Conservation (phyloP, 768 basidiomycete species). For the Macrolepiota albuminosa region DNA sequence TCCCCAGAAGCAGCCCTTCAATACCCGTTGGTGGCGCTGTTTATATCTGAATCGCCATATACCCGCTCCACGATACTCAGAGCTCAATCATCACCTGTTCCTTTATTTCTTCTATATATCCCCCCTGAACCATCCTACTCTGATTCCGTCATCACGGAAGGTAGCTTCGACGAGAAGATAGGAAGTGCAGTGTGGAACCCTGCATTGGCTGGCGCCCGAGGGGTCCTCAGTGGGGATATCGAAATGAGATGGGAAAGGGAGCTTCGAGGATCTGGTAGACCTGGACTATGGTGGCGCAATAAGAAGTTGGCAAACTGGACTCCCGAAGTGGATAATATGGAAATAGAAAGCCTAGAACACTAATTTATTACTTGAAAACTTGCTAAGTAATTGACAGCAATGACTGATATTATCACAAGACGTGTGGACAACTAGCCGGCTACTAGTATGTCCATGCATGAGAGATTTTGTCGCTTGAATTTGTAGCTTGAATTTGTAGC, state of each 20-base stretch:
- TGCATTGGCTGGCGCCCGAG: slow-evolving; percentile 49
- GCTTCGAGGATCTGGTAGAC: slow-evolving; percentile 28
- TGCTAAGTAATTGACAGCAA: slow-evolving; percentile 1
- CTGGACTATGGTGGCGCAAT: slow-evolving; percentile 41
- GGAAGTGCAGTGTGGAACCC: slow-evolving; percentile 66
- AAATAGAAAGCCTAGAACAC: neutral
- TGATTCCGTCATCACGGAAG: slow-evolving; percentile 1
- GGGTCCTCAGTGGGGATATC: slow-evolving; percentile 54
- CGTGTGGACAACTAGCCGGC: neutral
- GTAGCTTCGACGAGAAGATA: slow-evolving; percentile 18
- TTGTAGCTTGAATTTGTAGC: neutral
- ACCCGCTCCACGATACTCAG: slow-evolving; percentile 64
- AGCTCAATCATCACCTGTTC: slow-evolving; percentile 70
- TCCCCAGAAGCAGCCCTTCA: slow-evolving; percentile 7
- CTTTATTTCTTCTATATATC: slow-evolving; percentile 75
- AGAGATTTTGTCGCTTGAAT: neutral
- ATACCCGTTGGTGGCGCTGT: slow-evolving; percentile 56
- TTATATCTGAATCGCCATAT: slow-evolving; percentile 80
- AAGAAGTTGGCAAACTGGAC: slow-evolving; percentile 32
- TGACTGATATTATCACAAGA: neutral
- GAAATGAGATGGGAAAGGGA: slow-evolving; percentile 66
- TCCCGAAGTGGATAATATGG: slow-evolving; percentile 18
- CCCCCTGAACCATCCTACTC: slow-evolving; percentile 35
- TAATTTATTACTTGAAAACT: slow-evolving; percentile 9
- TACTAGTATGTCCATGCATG: neutral